Evolutionary conservation across 768 basidiomycete species (phyloP).

Genomic region (Russula earlei): DNA sequence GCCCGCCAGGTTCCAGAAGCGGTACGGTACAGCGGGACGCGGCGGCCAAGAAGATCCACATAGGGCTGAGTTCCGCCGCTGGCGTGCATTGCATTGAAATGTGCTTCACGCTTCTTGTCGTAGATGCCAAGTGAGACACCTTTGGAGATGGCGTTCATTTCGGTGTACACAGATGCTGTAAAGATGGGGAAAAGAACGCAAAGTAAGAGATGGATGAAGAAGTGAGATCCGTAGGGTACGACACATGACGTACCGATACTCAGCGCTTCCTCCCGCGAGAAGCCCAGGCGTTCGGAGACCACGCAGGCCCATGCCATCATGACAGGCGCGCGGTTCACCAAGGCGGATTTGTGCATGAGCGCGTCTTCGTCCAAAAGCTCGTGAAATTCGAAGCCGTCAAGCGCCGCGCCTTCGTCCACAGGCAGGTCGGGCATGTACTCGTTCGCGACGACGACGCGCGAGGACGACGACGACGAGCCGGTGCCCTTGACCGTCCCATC

Average conservation of each 20-base stretch:
- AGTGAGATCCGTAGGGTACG: neutral
- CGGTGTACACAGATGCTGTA: conserved; percentile 87
- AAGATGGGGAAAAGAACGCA: neutral
- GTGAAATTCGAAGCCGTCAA: conserved; percentile 57
- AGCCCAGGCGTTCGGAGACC: conserved; percentile 80
- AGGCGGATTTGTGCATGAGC: conserved; percentile 47
- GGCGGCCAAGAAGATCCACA: conserved; percentile 75
- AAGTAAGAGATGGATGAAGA: neutral
- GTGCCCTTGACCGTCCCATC: conserved; percentile 26
- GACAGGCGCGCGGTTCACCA: conserved; percentile 86
- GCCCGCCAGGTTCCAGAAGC: conserved; percentile 69
- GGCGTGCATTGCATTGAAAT: conserved; percentile 40
- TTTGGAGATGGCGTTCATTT: conserved; percentile 83
- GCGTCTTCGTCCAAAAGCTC: conserved; percentile 67
- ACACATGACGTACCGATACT: conserved; percentile 62
- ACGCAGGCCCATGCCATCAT: conserved; percentile 91
- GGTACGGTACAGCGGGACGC: conserved; percentile 75
- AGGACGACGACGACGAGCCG: conserved; percentile 16
- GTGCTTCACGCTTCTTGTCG: conserved; percentile 42
- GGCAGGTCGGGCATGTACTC: conserved; percentile 48
- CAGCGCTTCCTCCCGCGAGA: conserved; percentile 80
- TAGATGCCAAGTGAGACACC: conserved; percentile 78
- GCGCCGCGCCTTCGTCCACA: conserved; percentile 38
- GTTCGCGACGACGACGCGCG: conserved; percentile 37
- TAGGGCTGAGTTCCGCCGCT: conserved; percentile 70